Percentiles rank a stretch among this genome's conserved stretches.
Evolutionary conservation across 2,329 filamentous ascomycete genomes (phyloP).

Genomic region (Fusarium sacchari): DNA sequence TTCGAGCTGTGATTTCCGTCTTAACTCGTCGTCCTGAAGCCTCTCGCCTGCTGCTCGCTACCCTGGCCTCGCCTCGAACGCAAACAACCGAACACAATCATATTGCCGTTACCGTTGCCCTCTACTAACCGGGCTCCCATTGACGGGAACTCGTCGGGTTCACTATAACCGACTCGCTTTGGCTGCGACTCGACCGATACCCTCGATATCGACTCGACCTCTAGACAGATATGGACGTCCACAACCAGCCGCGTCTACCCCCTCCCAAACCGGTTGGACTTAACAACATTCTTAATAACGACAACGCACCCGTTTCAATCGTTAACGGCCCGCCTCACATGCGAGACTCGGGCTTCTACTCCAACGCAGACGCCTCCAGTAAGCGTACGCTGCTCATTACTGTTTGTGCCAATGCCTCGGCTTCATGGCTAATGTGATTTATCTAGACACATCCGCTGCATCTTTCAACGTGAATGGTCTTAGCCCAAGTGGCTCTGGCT

Average conservation of each 20-base stretch:
- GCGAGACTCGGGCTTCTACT: constrained; percentile 57
- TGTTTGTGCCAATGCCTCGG: constrained; percentile 15
- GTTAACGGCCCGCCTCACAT: constrained; percentile 47
- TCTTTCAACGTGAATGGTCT: constrained; percentile 53
- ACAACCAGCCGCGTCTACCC: constrained; percentile 42
- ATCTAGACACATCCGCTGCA: constrained; percentile 52
- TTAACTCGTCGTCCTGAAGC: constrained; percentile 11
- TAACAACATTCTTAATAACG: constrained; percentile 54
- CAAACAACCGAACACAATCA: not conserved
- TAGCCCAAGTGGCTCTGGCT: constrained; percentile 57
- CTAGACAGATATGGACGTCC: constrained; percentile 42
- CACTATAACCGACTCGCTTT: constrained; percentile 7
- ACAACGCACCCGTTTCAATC: constrained; percentile 41
- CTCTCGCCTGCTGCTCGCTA: constrained; percentile 6
- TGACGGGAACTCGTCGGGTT: constrained; percentile 7
- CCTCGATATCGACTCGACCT: constrained; percentile 15
- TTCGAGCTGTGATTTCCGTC: constrained; percentile 6
- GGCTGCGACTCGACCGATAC: constrained; percentile 21
- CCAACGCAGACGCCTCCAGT: constrained; percentile 55
- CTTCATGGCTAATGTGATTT: constrained; percentile 29
- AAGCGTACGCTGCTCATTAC: constrained; percentile 50
- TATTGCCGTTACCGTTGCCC: not conserved
- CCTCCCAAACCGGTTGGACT: constrained; percentile 51
- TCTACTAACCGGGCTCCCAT: constrained; percentile 1
- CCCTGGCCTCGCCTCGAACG: constrained; percentile 11